A percentile compares a stretch with the other conserved stretches of the same genome.
Evolutionary conservation across 345 rosid genomes (phyloP).

Genomic region (Pistacia atlantica): DNA sequence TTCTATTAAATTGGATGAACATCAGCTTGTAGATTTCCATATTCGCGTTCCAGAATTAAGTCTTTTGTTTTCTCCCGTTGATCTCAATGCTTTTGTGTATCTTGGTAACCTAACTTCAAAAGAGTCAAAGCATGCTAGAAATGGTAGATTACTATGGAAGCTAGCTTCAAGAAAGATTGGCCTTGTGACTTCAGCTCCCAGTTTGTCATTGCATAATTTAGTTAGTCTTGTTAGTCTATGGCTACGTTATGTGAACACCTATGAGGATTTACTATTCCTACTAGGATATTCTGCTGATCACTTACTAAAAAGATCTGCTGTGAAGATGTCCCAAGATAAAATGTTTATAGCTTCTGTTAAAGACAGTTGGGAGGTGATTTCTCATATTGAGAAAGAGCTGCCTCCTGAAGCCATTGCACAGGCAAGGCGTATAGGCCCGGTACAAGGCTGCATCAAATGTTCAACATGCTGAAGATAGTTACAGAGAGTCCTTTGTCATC

Average conservation of each 20-base stretch:
- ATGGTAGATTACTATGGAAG: conserved; percentile 79
- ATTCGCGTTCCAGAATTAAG: conserved; percentile 54
- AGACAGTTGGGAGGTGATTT: conserved; percentile 60
- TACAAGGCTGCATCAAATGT: conserved; percentile 44
- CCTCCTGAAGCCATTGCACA: conserved; percentile 78
- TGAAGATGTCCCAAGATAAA: conserved; percentile 50
- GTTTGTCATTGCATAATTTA: conserved; percentile 55
- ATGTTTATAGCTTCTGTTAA: conserved; percentile 43
- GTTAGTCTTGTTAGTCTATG: conserved; percentile 54
- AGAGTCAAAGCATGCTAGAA: conserved; percentile 46
- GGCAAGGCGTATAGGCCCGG: conserved; percentile 84
- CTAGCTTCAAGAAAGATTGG: conserved; percentile 72
- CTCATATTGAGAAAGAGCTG: conserved; percentile 63
- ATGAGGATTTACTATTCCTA: conserved; percentile 57
- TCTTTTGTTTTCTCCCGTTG: conserved; percentile 58
- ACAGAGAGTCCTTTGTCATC: conserved; percentile 28
- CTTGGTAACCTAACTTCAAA: conserved; percentile 46
- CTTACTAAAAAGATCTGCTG: conserved; percentile 40
- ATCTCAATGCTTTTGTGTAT: conserved; percentile 53
- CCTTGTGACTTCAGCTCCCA: conserved; percentile 53
- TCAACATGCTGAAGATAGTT: conserved; percentile 35
- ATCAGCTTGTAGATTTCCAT: conserved; percentile 49
- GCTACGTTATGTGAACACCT: conserved; percentile 67
- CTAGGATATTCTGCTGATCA: conserved; percentile 56
- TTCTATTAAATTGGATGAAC: conserved; percentile 45